A percentile compares a stretch with the other conserved stretches of the same genome.
phyloP scores from a whole-genome alignment of 2,329 filamentous ascomycete species.

The Diaporthe caulivora region DNA sequence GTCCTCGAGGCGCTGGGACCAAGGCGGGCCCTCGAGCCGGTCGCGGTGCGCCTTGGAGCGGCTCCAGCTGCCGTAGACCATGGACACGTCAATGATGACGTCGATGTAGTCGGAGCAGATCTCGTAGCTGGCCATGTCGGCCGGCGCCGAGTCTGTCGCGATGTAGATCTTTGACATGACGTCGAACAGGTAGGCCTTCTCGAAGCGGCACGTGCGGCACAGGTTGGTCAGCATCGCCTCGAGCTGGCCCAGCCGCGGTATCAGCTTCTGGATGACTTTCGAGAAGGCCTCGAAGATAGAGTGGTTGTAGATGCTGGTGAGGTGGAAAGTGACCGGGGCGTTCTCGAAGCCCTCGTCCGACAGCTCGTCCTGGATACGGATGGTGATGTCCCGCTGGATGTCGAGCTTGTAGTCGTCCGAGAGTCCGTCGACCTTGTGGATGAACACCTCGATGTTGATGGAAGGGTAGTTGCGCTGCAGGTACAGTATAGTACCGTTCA shows the following conservation, averaged over 20 bases:
- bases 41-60: slow-evolving; percentile 67
- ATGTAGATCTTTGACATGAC: slow-evolving; percentile 99
- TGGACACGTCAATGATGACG: slow-evolving; percentile 95
- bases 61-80: slow-evolving; percentile 87
- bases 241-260: slow-evolving; percentile 91
- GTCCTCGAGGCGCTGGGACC: slow-evolving; percentile 72
- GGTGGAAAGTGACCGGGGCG: slow-evolving; percentile 92
- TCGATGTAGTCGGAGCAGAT: slow-evolving; percentile 99
- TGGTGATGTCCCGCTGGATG: slow-evolving; percentile 95
- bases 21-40: slow-evolving; percentile 69
- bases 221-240: slow-evolving; percentile 95
- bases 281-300: slow-evolving; percentile 97
- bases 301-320: slow-evolving; percentile 98
- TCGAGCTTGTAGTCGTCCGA: slow-evolving; percentile 97
- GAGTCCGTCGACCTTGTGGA: slow-evolving; percentile 98
- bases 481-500: slow-evolving; percentile 90
- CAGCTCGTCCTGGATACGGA: slow-evolving; percentile 95
- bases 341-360: slow-evolving; percentile 95
- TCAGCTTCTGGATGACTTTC: slow-evolving; percentile 98
- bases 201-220: slow-evolving; percentile 92
- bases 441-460: slow-evolving; percentile 98
- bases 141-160: slow-evolving; percentile 91
- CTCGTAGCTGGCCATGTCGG: slow-evolving; percentile 96
- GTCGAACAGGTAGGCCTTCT: slow-evolving; percentile 98
- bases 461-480: slow-evolving; percentile 90